These are phyloP conservation scores for Clavariopsis aquatica DNA, from an alignment of 495 filamentous ascomycete genomes.

Conservation along the genomic window DNA sequence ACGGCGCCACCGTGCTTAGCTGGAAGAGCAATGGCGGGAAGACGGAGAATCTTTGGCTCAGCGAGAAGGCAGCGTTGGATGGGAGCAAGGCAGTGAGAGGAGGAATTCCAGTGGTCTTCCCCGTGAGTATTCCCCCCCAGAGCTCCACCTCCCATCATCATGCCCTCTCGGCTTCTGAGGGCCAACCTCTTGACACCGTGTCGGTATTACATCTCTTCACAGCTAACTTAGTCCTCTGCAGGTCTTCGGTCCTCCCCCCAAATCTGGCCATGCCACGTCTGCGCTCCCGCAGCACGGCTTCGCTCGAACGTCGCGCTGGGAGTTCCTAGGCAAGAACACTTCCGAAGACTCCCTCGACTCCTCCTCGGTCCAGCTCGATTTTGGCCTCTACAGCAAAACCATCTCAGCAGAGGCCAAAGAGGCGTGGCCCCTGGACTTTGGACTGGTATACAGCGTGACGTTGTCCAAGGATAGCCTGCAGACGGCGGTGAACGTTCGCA, in stretches of 20 bases:
- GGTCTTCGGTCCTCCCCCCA: slow-evolving; percentile 85
- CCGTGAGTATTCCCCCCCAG: slow-evolving; percentile 57
- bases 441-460: slow-evolving; percentile 88
- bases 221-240: slow-evolving; percentile 41
- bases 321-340: slow-evolving; percentile 71
- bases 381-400: slow-evolving; percentile 76
- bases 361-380: slow-evolving; percentile 77
- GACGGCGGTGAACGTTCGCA: slow-evolving; percentile 83
- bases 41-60: slow-evolving; percentile 83
- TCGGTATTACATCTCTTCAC: background rate
- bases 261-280: slow-evolving; percentile 64
- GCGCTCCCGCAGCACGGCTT: slow-evolving; percentile 92
- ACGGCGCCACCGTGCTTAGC: slow-evolving; percentile 87
- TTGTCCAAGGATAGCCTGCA: slow-evolving; percentile 70
- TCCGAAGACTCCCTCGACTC: slow-evolving; percentile 51
- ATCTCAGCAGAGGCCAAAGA: slow-evolving; percentile 63
- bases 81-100: slow-evolving; percentile 69
- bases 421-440: slow-evolving; percentile 81
- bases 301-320: slow-evolving; percentile 78
- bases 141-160: background rate
- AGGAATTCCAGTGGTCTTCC: slow-evolving; percentile 93
- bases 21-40: slow-evolving; percentile 81
- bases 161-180: background rate
- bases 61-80: slow-evolving; percentile 69
- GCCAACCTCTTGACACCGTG: too few relatives aligned